Percentiles rank a stretch among this genome's conserved stretches.
Evolutionary conservation across 2,329 filamentous ascomycete genomes (phyloP).

Genomic region (Conoideocrella luteorostrata): DNA sequence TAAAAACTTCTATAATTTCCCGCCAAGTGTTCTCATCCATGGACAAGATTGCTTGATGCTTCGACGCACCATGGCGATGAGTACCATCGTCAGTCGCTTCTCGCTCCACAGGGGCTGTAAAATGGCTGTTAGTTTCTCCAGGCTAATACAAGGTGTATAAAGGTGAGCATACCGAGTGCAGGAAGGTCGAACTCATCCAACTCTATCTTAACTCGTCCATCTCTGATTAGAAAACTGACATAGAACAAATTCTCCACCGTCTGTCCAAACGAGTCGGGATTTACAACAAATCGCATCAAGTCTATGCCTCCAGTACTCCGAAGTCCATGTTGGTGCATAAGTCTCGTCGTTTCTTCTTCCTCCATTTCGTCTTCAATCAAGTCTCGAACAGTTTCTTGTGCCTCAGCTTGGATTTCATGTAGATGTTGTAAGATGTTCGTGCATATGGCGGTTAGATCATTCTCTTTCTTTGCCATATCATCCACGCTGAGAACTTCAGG

Average conservation of each 20-base stretch:
- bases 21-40: constrained; percentile 83
- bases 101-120: constrained; percentile 27
- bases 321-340: constrained; percentile 62
- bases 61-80: constrained; percentile 47
- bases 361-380: constrained; percentile 39
- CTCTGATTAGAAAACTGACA: constrained; percentile 85
- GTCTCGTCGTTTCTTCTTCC: constrained; percentile 37
- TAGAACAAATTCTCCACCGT: constrained; percentile 98
- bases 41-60: constrained; percentile 82
- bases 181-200: constrained; percentile 69
- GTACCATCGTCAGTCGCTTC: constrained; percentile 40
- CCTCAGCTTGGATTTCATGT: constrained; percentile 37
- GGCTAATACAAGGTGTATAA: too few species aligned
- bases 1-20: constrained; percentile 67
- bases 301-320: constrained; percentile 65
- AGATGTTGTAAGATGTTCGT: constrained; percentile 64
- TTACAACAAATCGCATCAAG: constrained; percentile 81
- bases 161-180: constrained; percentile 59
- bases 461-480: constrained; percentile 71
- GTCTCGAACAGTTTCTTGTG: constrained; percentile 39
- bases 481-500: constrained; percentile 71
- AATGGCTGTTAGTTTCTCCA: too few species aligned
- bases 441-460: constrained; percentile 74
- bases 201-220: constrained; percentile 70
- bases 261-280: constrained; percentile 85